A percentile compares a stretch with the other conserved stretches of the same genome.
phyloP scores from a whole-genome alignment of 257 asterid species.

The Nicotiana paniculata region DNA sequence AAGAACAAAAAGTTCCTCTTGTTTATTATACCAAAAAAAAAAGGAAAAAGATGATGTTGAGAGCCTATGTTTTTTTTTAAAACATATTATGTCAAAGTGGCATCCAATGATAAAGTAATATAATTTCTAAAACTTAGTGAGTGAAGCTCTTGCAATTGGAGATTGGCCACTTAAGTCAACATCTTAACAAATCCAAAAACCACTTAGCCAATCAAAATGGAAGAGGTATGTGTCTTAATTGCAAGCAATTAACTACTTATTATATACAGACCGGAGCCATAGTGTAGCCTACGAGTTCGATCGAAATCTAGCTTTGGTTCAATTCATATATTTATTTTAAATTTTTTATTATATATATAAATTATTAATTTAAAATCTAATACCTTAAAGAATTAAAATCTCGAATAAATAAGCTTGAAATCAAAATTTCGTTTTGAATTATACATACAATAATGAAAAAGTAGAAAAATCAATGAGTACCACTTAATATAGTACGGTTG shows the following conservation, averaged over 20 bases:
- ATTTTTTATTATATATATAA: too few species aligned
- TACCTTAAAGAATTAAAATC: too few species aligned
- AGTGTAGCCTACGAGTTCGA: rapidly evolving
- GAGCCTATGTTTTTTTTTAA: neutral
- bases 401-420: rapidly evolving
- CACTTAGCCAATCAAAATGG: neutral
- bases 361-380: too few species aligned
- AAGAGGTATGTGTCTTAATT: neutral
- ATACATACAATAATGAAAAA: too few species aligned
- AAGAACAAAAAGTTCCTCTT: neutral
- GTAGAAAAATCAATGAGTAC: neutral
- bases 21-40: neutral
- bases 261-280: too few species aligned
- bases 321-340: too few species aligned
- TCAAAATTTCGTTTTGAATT: rapidly evolving
- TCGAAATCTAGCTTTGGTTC: too few species aligned
- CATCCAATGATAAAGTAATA: neutral
- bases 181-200: neutral
- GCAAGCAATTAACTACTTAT: neutral
- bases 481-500: neutral
- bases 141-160: neutral
- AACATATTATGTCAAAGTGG: neutral
- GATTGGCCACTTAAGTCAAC: neutral
- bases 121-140: neutral
- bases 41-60: neutral